Conservation (phyloP, 192 early-diverging fungal species). For the Coemansia sp. region DNA sequence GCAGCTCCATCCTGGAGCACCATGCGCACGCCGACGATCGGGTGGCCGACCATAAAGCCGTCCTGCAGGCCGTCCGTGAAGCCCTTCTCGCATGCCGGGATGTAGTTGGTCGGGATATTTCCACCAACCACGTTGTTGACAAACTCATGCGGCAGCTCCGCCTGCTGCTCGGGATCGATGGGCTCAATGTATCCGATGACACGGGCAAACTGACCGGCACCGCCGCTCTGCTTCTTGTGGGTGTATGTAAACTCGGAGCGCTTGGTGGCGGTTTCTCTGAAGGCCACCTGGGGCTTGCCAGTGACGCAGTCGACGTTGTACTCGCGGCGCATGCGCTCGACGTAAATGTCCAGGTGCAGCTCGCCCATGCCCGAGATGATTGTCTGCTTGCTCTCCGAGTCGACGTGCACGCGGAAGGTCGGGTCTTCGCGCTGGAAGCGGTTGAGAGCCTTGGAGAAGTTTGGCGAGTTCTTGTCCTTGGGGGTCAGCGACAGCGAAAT, state of each 20-base stretch:
- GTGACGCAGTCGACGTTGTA: slow-evolving; percentile 93
- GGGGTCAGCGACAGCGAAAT: slow-evolving; percentile 92
- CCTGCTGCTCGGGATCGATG: slow-evolving; percentile 57
- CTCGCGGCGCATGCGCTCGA: slow-evolving; percentile 98
- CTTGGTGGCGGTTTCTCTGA: slow-evolving; percentile 86
- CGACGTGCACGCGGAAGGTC: slow-evolving; percentile 79
- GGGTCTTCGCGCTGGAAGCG: slow-evolving; percentile 85
- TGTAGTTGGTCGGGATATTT: slow-evolving; percentile 90
- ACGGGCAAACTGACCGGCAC: slow-evolving; percentile 92
- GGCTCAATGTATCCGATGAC: slow-evolving; percentile 92
- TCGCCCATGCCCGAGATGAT: slow-evolving; percentile 91
- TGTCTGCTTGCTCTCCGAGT: slow-evolving; percentile 79
- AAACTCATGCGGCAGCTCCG: slow-evolving; percentile 71
- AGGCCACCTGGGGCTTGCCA: slow-evolving; percentile 97
- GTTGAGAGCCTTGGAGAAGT: slow-evolving; percentile 68
- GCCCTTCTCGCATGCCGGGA: slow-evolving; percentile 96
- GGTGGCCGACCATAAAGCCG: slow-evolving; percentile 90
- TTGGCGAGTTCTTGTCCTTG: slow-evolving; percentile 81
- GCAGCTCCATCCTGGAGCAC: slow-evolving; percentile 88
- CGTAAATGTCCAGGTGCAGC: slow-evolving; percentile 87
- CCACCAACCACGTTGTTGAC: slow-evolving; percentile 86
- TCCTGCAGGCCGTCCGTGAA: slow-evolving; percentile 86
- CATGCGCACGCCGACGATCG: slow-evolving; percentile 80
- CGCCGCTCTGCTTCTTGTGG: slow-evolving; percentile 98
- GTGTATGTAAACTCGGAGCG: slow-evolving; percentile 88